Evolutionary conservation across 306 rosid genomes (phyloP).

Genomic region (Castanea crenata): DNA sequence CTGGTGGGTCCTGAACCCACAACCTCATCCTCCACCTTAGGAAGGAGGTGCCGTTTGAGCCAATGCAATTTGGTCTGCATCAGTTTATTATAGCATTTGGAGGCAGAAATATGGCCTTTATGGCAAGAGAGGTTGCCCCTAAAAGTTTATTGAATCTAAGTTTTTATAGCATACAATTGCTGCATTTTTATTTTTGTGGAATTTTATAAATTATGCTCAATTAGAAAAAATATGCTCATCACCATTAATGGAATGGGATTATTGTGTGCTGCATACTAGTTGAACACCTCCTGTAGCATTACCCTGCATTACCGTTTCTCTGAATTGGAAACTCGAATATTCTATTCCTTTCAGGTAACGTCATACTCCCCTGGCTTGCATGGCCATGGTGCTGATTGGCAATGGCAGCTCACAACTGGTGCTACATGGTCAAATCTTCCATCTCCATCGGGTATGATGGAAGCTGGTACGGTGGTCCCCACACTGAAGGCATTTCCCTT

Average conservation of each 20-base stretch:
- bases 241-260: slow-evolving; percentile 1
- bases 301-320: neutral
- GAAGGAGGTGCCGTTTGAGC: no score
- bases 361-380: slow-evolving; percentile 94
- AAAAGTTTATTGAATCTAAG: neutral
- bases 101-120: neutral
- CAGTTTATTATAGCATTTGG: neutral
- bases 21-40: neutral
- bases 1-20: neutral
- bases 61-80: neutral
- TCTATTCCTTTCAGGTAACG: slow-evolving; percentile 61
- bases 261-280: neutral
- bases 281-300: neutral
- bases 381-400: slow-evolving; percentile 89
- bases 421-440: slow-evolving; percentile 95
- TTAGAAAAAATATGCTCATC: neutral
- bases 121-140: neutral
- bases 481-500: slow-evolving; percentile 77
- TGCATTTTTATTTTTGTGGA: neutral
- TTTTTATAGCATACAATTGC: neutral
- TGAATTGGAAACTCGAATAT: slow-evolving; percentile 10
- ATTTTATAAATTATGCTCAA: neutral
- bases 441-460: slow-evolving; percentile 95
- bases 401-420: slow-evolving; percentile 90
- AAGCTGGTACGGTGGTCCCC: slow-evolving; percentile 72